Evolutionary conservation across 192 early-diverging fungal species (phyloP).

Genomic region (Haplosporangium gracile): DNA sequence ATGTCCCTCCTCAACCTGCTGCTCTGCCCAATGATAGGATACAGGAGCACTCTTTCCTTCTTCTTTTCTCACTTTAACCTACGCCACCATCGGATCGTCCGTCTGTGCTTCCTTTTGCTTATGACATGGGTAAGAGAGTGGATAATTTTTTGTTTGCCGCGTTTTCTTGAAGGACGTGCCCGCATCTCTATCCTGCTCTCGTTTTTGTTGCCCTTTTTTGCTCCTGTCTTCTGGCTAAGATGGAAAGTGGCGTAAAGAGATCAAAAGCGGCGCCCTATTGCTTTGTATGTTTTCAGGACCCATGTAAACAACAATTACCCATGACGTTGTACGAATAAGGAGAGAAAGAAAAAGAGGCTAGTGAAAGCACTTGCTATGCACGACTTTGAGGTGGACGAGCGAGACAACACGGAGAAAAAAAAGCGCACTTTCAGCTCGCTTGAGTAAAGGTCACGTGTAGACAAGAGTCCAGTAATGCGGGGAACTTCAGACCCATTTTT

Average conservation of each 20-base stretch:
- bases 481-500: neutral
- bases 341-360: too few relatives aligned
- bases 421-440: neutral
- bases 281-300: neutral
- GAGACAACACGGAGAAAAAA: too few relatives aligned
- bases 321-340: neutral
- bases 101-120: conserved; percentile 3
- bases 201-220: neutral
- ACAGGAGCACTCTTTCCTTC: neutral
- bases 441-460: neutral
- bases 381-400: neutral
- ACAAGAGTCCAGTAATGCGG: neutral
- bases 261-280: neutral
- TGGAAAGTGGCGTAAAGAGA: neutral
- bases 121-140: neutral
- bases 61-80: neutral
- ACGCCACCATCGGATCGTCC: neutral
- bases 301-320: neutral
- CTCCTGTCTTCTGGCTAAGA: neutral
- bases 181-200: neutral
- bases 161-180: neutral
- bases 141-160: neutral
- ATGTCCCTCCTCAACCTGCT: neutral
- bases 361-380: neutral
- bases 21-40: neutral